Percentiles rank a stretch among this genome's conserved stretches.
phyloP scores from a whole-genome alignment of 805 yeast genomes.

The Candida multigemmis region DNA sequence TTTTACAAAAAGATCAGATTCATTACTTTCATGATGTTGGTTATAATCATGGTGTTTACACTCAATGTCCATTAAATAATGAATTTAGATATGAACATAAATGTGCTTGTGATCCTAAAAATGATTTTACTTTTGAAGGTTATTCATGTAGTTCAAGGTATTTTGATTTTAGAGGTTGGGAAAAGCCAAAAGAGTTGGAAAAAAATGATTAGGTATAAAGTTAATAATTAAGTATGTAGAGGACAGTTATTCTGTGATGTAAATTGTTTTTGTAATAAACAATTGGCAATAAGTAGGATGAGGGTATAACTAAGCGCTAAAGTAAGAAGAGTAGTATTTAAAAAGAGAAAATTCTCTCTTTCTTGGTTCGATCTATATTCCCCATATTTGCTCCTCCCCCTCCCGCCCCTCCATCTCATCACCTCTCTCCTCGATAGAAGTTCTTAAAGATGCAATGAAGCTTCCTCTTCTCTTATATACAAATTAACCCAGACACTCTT shows the following conservation, averaged over 20 bases:
- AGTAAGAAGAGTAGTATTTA: too few relatives aligned
- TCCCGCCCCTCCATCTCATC: too few relatives aligned
- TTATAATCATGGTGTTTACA: conserved; percentile 63
- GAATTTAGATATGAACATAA: conserved; percentile 14
- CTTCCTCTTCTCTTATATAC: neutral
- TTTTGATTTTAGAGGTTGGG: conserved; percentile 18
- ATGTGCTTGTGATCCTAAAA: conserved; percentile 28
- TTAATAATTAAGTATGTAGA: neutral
- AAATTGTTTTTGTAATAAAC: neutral
- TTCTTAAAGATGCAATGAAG: neutral
- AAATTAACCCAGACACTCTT: too few relatives aligned
- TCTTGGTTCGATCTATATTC: too few relatives aligned
- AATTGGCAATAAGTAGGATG: conserved; percentile 3
- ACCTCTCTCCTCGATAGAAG: neutral
- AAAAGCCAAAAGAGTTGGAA: conserved; percentile 23
- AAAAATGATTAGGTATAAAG: conserved; percentile 6
- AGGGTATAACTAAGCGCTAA: too few relatives aligned
- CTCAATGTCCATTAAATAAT: conserved; percentile 43
- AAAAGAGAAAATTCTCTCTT: too few relatives aligned
- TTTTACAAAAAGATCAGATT: conserved; percentile 48
- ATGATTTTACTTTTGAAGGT: conserved; percentile 20
- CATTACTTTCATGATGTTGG: conserved; percentile 75
- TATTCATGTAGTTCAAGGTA: conserved; percentile 20
- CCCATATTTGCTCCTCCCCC: too few relatives aligned
- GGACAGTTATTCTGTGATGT: conserved; percentile 1